Evolutionary conservation across 768 basidiomycete genomes (phyloP).

Genomic region (Leccinellum luteum): DNA sequence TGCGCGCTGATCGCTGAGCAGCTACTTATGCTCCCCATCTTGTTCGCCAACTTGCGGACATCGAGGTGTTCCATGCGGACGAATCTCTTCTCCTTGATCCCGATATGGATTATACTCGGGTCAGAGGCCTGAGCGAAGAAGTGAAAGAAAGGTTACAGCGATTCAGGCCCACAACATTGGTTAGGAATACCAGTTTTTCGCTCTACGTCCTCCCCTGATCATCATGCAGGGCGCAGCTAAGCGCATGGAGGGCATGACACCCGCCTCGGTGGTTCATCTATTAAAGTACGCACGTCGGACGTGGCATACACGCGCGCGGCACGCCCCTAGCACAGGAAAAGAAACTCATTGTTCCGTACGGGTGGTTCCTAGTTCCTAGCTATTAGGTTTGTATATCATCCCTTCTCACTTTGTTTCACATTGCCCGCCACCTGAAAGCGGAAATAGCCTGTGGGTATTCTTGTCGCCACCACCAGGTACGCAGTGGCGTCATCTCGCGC

Average conservation of each 20-base stretch:
- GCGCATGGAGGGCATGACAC: slow-evolving; percentile 93
- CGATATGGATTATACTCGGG: slow-evolving; percentile 61
- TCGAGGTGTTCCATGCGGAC: slow-evolving; percentile 71
- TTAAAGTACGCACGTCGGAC: slow-evolving; percentile 57
- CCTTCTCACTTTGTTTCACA: not conserved
- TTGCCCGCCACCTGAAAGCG: not conserved
- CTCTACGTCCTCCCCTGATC: not conserved
- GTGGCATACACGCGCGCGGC: slow-evolving; percentile 13
- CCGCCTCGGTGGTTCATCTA: slow-evolving; percentile 64
- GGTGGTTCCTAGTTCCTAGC: not conserved
- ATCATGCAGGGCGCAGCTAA: slow-evolving; percentile 79
- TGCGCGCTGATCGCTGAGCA: slow-evolving; percentile 25
- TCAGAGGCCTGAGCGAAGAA: slow-evolving; percentile 74
- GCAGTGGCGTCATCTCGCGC: not conserved
- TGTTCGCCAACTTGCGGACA: slow-evolving; percentile 69
- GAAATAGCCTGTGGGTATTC: not conserved
- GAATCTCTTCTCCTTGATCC: slow-evolving; percentile 70
- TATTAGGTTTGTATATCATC: not conserved
- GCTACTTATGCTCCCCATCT: slow-evolving; percentile 64
- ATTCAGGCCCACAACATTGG: slow-evolving; percentile 69
- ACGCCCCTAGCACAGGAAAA: not conserved
- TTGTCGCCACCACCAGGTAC: not conserved
- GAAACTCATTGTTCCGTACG: not conserved
- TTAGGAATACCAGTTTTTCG: slow-evolving; percentile 25
- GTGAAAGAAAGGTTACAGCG: slow-evolving; percentile 60